phyloP scores from a whole-genome alignment of 805 yeast species.

The Pichia phayaonensis region DNA sequence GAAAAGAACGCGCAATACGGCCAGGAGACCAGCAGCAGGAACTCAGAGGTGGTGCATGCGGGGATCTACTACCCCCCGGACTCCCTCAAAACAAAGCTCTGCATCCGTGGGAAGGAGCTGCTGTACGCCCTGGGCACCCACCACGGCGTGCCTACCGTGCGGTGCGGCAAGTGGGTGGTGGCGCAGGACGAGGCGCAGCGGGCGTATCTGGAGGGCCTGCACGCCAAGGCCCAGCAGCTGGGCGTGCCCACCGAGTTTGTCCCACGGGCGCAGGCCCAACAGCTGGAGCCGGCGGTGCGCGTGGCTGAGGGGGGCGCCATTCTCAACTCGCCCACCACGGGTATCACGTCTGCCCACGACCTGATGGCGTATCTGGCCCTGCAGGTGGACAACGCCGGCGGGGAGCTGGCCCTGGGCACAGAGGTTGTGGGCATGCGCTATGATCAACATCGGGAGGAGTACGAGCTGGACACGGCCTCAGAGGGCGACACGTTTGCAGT shows the following conservation, averaged over 20 bases:
- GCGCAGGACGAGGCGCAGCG: conserved; percentile 67
- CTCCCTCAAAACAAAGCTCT: conserved; percentile 59
- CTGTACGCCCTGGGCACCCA: conserved; percentile 42
- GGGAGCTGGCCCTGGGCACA: conserved; percentile 50
- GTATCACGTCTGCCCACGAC: conserved; percentile 78
- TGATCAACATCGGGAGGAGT: conserved; percentile 22
- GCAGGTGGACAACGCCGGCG: conserved; percentile 39
- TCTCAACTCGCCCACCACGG: conserved; percentile 72
- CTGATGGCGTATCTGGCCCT: conserved; percentile 54
- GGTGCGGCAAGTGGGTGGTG: conserved; percentile 82
- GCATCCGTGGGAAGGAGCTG: conserved; percentile 66
- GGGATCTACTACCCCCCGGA: conserved; percentile 74
- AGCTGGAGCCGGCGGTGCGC: conserved; percentile 49
- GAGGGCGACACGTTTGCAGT: conserved; percentile 24
- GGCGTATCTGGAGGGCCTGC: conserved; percentile 48
- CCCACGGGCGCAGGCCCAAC: conserved; percentile 35
- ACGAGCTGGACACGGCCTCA: conserved; percentile 24
- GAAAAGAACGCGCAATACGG: conserved; percentile 66
- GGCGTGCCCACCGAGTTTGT: conserved; percentile 57
- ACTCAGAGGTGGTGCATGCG: conserved; percentile 90
- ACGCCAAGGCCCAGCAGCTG: conserved; percentile 39
- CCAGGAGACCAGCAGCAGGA: conserved; percentile 78
- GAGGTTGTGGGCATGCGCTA: conserved; percentile 37
- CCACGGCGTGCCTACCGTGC: conserved; percentile 47
- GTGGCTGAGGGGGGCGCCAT: conserved; percentile 53